phyloP scores from a whole-genome alignment of 192 early-diverging fungal genomes.

The Backusella liffmaniae region DNA sequence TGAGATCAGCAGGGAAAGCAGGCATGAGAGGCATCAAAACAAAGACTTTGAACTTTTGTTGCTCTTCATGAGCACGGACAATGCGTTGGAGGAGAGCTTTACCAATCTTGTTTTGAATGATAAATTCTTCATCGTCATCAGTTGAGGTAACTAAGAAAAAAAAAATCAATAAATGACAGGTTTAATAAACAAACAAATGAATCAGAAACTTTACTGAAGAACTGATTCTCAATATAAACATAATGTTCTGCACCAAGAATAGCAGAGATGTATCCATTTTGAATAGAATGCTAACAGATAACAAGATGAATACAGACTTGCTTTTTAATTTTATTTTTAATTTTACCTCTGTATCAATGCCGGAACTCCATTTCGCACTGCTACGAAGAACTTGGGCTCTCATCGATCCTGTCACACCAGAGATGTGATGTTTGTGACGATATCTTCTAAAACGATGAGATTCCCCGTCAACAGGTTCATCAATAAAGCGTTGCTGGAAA shows the following conservation, averaged over 20 bases:
- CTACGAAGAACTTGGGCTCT: slow-evolving; percentile 67
- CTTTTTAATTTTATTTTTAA: background rate
- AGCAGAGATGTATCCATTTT: slow-evolving; percentile 72
- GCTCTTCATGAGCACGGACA: slow-evolving; percentile 61
- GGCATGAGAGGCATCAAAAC: slow-evolving; percentile 88
- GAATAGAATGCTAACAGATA: slow-evolving; percentile 60
- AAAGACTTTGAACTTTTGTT: slow-evolving; percentile 74
- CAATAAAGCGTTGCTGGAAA: slow-evolving; percentile 17
- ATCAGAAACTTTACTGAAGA: slow-evolving; percentile 62
- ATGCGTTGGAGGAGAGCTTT: slow-evolving; percentile 78
- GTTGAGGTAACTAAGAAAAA: slow-evolving; percentile 46
- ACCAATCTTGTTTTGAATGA: slow-evolving; percentile 82
- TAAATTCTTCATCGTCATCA: slow-evolving; percentile 41
- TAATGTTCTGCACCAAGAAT: slow-evolving; percentile 76
- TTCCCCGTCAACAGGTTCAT: slow-evolving; percentile 41
- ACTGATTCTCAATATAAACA: slow-evolving; percentile 92
- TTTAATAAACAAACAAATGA: background rate
- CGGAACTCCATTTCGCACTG: slow-evolving; percentile 64
- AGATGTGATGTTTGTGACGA: slow-evolving; percentile 41
- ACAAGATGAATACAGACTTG: background rate
- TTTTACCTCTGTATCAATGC: slow-evolving; percentile 55
- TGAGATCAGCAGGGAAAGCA: slow-evolving; percentile 83
- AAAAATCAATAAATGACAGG: background rate
- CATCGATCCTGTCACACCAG: slow-evolving; percentile 56
- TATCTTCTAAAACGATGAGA: slow-evolving; percentile 45